phyloP scores from a whole-genome alignment of 441 rosid genomes.

The Arabidopsis lyrata region DNA sequence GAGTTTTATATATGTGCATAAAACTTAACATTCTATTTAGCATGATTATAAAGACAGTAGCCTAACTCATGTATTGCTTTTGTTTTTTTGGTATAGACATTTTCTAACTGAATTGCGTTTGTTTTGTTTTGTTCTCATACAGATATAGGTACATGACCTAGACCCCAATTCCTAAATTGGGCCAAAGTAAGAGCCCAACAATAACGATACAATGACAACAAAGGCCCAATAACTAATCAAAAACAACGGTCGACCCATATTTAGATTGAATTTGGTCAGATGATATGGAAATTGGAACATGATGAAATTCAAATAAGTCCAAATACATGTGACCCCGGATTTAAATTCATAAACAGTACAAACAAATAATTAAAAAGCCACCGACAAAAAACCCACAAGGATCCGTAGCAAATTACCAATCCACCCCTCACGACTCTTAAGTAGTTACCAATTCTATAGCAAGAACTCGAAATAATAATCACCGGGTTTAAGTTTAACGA shows the following conservation, averaged over 20 bases:
- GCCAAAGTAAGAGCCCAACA: not conserved
- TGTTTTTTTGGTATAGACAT: not conserved
- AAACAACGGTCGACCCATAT: not conserved
- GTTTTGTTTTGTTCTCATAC: no score
- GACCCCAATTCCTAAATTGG: not conserved
- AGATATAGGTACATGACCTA: not conserved
- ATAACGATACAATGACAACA: not conserved
- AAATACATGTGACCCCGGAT: constrained; percentile 40
- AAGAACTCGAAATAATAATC: not conserved
- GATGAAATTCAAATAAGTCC: constrained; percentile 18
- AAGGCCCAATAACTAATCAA: not conserved
- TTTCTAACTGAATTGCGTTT: no score
- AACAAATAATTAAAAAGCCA: constrained; percentile 23
- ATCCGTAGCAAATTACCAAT: constrained; percentile 9
- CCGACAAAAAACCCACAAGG: constrained; percentile 29
- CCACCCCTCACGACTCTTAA: not conserved
- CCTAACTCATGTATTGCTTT: not conserved
- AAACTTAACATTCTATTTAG: no score
- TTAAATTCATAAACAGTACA: constrained; percentile 19
- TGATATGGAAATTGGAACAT: not conserved
- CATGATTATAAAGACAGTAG: not conserved
- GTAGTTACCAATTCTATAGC: not conserved
- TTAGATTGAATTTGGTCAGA: not conserved
- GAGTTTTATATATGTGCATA: not conserved
- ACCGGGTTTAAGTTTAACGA: not conserved